phyloP scores from a whole-genome alignment of 2,329 filamentous ascomycete genomes.

The Fusarium odoratissimum region DNA sequence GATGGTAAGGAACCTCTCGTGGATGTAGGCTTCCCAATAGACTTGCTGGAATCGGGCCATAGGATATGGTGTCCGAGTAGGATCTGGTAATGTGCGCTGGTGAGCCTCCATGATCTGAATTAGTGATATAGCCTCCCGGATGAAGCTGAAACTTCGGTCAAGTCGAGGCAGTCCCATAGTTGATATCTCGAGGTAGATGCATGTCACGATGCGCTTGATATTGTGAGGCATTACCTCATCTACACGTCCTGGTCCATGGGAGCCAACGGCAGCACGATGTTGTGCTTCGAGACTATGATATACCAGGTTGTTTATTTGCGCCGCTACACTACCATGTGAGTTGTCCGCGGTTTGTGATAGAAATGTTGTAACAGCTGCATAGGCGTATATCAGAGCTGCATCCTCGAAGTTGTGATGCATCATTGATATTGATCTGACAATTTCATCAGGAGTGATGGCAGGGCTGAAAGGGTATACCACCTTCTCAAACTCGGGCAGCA shows the following conservation, averaged over 20 bases:
- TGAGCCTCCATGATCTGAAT: slow-evolving; percentile 40
- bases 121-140: slow-evolving; percentile 60
- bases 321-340: slow-evolving; percentile 33
- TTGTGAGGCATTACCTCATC: slow-evolving; percentile 55
- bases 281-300: slow-evolving; percentile 46
- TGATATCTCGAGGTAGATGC: slow-evolving; percentile 64
- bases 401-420: slow-evolving; percentile 39
- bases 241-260: slow-evolving; percentile 49
- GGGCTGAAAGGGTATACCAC: slow-evolving; percentile 40
- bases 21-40: slow-evolving; percentile 68
- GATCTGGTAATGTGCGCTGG: slow-evolving; percentile 28
- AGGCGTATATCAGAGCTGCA: slow-evolving; percentile 38
- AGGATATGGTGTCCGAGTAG: slow-evolving; percentile 21
- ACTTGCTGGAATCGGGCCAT: slow-evolving; percentile 54
- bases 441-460: slow-evolving; percentile 33
- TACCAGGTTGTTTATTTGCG: slow-evolving; percentile 40
- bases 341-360: slow-evolving; percentile 36
- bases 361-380: slow-evolving; percentile 38
- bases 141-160: slow-evolving; percentile 62
- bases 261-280: slow-evolving; percentile 43
- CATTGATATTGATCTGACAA: slow-evolving; percentile 28
- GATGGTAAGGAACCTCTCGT: slow-evolving; percentile 67
- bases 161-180: slow-evolving; percentile 60
- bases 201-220: slow-evolving; percentile 61
- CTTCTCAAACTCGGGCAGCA: slow-evolving; percentile 37